Base-by-base conservation (phyloP, 73 alveolate genomes). In the Tetrahymena thermophila region DNA sequence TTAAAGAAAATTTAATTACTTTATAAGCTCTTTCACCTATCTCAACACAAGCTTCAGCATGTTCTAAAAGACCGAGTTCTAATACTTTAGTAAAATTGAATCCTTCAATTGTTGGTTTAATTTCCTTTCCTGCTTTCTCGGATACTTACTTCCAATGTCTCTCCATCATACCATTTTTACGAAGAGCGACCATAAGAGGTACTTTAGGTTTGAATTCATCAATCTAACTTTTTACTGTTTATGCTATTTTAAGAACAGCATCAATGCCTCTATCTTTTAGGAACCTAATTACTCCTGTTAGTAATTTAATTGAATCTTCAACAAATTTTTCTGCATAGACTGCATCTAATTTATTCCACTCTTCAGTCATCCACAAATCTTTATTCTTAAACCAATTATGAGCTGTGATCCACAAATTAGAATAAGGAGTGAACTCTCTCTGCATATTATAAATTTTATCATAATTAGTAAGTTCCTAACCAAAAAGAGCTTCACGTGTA, bases 121-220 rank as follows among this genome's bases (percentile, higher is more conserved):
- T 97, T 94, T 99, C 99, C 95, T 98, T 98, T n/a, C 99, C 99
- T 35, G 99, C 99, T 94, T 98, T 98, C 43, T 98, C 97, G 43
- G 99, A 97, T 35, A 99, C 98, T 96, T 98, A 98, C 95, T 98
- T 99, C 99, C 99, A 99, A 98, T 99, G 99, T 94, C 99, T 96
- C 56, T 99, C 99, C 94, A 98, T 97, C 99, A 99, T 98, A 71
- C 99, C 99, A 50, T 98, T 97, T 94, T 99, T 99, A 93, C 99
- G 98, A 58, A 99, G 96, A 35, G 99, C 99, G 1, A 99, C 99
- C 85, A 99, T 99, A 35, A 99, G 96, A 43, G 99, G 99, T 35
- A 99, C 99, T 85, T 98, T 97, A 71, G 99, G 99, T 97, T 97
- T 98, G 96, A 99, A 99, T 43, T 98, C 99, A 96, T 99, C 99